Percentiles rank a stretch among this genome's conserved stretches.
These are phyloP conservation scores for Hanseniaspora lachancei DNA, from an alignment of 805 yeast species.

Conservation along the genomic window DNA sequence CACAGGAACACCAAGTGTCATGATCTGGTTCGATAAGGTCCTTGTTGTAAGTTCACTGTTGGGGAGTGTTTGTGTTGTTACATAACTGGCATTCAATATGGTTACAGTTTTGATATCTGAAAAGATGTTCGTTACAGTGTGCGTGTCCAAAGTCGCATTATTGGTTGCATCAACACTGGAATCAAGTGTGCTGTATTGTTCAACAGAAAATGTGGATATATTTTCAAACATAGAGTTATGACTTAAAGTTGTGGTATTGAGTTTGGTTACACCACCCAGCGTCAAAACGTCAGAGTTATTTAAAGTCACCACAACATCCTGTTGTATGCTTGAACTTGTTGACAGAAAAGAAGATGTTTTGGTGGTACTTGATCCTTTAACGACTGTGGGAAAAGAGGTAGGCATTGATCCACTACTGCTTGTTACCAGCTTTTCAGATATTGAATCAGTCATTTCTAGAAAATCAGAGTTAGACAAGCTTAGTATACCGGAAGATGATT, in stretches of 20 bases:
- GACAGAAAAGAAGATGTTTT: neutral
- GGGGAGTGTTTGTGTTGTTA: conserved; percentile 12
- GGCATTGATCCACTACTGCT: neutral
- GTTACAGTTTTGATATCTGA: conserved; percentile 6
- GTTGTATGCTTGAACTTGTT: neutral
- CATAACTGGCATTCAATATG: neutral
- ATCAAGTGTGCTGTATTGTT: neutral
- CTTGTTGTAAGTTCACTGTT: conserved; percentile 7
- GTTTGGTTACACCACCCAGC: neutral
- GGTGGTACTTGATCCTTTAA: neutral
- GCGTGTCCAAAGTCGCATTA: neutral
- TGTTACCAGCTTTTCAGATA: neutral
- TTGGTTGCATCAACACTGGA: neutral
- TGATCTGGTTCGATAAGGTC: conserved; percentile 8
- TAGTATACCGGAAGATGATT: neutral
- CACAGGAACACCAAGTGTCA: conserved; percentile 9
- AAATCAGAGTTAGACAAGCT: neutral
- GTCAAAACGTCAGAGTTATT: neutral
- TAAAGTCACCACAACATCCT: neutral
- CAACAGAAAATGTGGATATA: neutral
- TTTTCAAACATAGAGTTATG: neutral
- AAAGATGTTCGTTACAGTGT: conserved; percentile 6
- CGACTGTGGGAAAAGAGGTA: neutral
- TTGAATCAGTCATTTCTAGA: neutral
- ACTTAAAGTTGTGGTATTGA: neutral